Conservation (phyloP, 2,329 filamentous ascomycete species). For the Colletotrichum costaricense region DNA sequence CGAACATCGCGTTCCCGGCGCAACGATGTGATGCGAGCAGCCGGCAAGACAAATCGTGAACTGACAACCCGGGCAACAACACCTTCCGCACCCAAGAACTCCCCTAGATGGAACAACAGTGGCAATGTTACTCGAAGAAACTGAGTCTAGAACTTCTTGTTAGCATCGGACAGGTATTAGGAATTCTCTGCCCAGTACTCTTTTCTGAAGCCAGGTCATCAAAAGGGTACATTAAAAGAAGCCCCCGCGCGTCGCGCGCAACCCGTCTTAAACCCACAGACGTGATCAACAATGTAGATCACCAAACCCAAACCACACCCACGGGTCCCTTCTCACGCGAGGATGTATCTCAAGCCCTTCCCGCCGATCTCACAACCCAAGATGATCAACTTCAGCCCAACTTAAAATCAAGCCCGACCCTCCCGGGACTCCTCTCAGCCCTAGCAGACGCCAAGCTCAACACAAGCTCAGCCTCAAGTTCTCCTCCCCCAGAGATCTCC, state of each 20-base stretch:
- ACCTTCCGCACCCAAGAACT: no score
- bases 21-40: no score
- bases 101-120: no score
- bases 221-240: fast-evolving
- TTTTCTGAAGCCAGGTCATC: no score
- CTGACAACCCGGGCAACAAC: no score
- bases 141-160: no score
- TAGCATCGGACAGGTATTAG: no score
- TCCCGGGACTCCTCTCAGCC: not conserved
- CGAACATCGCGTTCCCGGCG: no score
- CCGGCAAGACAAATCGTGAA: no score
- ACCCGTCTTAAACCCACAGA: not conserved
- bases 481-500: no score
- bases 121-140: no score
- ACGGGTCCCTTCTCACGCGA: not conserved
- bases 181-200: no score
- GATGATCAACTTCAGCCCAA: not conserved
- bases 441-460: not conserved
- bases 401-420: not conserved
- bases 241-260: not conserved
- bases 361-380: not conserved
- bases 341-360: not conserved
- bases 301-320: not conserved
- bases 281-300: not conserved
- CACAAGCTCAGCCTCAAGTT: not conserved